These are phyloP conservation scores for Yarrowia osloensis DNA, from an alignment of 805 yeast species.

Conservation along the genomic window DNA sequence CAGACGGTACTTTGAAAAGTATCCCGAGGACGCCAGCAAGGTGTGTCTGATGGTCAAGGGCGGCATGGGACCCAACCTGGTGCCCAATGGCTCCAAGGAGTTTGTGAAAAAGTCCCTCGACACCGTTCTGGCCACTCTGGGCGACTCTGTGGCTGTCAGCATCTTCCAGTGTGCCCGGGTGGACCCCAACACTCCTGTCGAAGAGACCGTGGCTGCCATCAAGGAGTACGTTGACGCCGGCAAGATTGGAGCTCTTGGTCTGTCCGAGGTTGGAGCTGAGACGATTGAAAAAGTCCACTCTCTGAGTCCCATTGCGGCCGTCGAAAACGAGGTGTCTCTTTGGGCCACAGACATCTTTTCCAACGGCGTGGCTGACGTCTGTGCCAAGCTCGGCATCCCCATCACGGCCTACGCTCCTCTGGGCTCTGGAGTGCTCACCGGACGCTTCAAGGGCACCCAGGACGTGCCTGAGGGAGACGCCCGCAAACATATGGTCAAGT, in stretches of 20 bases:
- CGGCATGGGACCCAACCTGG: slow-evolving; percentile 47
- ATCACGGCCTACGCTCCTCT: slow-evolving; percentile 82
- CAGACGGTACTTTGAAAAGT: slow-evolving; percentile 56
- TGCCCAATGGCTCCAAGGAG: slow-evolving; percentile 56
- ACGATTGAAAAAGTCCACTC: slow-evolving; percentile 61
- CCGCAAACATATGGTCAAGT: slow-evolving; percentile 56
- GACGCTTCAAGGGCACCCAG: slow-evolving; percentile 49
- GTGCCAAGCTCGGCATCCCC: slow-evolving; percentile 61
- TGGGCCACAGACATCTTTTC: slow-evolving; percentile 60
- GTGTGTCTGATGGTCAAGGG: slow-evolving; percentile 72
- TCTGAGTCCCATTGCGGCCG: slow-evolving; percentile 60
- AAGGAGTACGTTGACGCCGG: slow-evolving; percentile 64
- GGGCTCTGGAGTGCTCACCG: slow-evolving; percentile 76
- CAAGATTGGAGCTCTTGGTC: slow-evolving; percentile 65
- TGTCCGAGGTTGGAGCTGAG: slow-evolving; percentile 69
- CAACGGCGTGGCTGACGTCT: slow-evolving; percentile 64
- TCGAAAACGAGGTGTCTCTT: slow-evolving; percentile 79
- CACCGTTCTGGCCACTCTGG: slow-evolving; percentile 41
- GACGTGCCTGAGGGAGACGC: slow-evolving; percentile 61
- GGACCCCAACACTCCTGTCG: slow-evolving; percentile 56
- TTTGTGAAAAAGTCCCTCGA: slow-evolving; percentile 53
- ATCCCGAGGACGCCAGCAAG: slow-evolving; percentile 58
- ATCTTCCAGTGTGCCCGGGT: slow-evolving; percentile 75
- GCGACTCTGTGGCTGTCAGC: slow-evolving; percentile 44
- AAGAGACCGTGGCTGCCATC: slow-evolving; percentile 58